Conservation (phyloP, 805 yeast genomes). For the Brettanomyces anomalus region DNA sequence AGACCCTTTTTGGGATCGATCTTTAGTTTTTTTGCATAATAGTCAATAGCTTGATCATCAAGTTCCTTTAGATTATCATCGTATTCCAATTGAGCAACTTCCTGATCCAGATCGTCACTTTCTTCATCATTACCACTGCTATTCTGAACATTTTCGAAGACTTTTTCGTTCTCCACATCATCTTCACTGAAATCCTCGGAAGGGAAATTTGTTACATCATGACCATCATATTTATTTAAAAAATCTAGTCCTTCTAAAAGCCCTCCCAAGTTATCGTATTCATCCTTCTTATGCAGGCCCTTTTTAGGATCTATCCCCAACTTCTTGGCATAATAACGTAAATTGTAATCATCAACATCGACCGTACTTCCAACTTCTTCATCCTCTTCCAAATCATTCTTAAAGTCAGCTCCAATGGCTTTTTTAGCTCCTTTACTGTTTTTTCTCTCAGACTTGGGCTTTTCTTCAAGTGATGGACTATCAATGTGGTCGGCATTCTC, state of each 20-base stretch:
- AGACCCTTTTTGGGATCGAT: slow-evolving; percentile 48
- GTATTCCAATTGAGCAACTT: slow-evolving; percentile 25
- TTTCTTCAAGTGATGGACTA: no score
- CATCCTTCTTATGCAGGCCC: slow-evolving; percentile 42
- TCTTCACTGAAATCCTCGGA: slow-evolving; percentile 9
- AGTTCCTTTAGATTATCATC: slow-evolving; percentile 40
- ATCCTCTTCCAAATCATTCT: slow-evolving; percentile 1
- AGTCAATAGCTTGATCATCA: slow-evolving; percentile 74
- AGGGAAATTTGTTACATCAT: slow-evolving; percentile 4
- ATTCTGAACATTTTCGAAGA: no score
- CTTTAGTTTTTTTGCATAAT: slow-evolving; percentile 78
- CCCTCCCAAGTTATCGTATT: slow-evolving; percentile 74
- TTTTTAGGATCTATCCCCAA: slow-evolving; percentile 57
- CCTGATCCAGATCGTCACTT: slow-evolving; percentile 2
- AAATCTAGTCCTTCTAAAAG: slow-evolving; percentile 65
- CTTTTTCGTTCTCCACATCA: slow-evolving; percentile 7
- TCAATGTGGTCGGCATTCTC: no score
- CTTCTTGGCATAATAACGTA: slow-evolving; percentile 74
- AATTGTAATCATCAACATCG: slow-evolving; percentile 59
- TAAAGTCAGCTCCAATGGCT: slow-evolving; percentile 3
- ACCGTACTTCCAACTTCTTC: background rate
- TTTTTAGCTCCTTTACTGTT: slow-evolving; percentile 9
- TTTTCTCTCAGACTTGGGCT: no score
- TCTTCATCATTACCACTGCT: slow-evolving; percentile 2
- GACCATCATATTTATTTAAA: slow-evolving; percentile 9